These are phyloP conservation scores for Sabuloglossum arenarium DNA, from an alignment of 495 filamentous ascomycete genomes.

Conservation along the genomic window DNA sequence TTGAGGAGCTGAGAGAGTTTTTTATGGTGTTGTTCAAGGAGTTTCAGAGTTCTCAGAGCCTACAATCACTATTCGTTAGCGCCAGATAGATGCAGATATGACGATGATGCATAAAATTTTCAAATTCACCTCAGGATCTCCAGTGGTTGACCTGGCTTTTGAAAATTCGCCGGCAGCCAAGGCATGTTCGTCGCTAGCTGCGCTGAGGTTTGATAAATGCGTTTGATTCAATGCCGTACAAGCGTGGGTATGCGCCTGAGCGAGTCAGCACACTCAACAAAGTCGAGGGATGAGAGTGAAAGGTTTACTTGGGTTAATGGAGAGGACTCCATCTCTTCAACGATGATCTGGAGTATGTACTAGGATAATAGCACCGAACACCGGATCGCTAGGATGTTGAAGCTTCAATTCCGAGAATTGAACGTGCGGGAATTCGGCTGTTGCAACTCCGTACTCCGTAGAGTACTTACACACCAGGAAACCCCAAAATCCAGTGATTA, in stretches of 20 bases:
- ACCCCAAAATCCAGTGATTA: no score
- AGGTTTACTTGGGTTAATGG: slow-evolving; percentile 33
- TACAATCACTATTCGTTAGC: slow-evolving; percentile 12
- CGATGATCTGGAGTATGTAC: background rate
- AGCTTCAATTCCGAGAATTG: no score
- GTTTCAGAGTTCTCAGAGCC: slow-evolving; percentile 60
- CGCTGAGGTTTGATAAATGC: slow-evolving; percentile 50
- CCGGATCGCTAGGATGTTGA: no score
- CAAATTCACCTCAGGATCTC: slow-evolving; percentile 42
- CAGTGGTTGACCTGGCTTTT: slow-evolving; percentile 50
- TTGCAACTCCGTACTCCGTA: no score
- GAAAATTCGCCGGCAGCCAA: slow-evolving; percentile 80
- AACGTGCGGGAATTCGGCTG: no score
- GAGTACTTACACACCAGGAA: no score
- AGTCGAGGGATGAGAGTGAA: background rate
- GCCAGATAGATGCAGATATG: background rate
- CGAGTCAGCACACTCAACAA: background rate
- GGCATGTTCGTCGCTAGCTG: slow-evolving; percentile 72
- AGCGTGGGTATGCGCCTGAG: slow-evolving; percentile 74
- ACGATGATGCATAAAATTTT: background rate
- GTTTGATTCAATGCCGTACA: slow-evolving; percentile 58
- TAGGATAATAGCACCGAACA: background rate
- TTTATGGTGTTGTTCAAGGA: slow-evolving; percentile 75
- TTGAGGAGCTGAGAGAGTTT: slow-evolving; percentile 59
- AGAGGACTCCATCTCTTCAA: slow-evolving; percentile 32